Base-by-base conservation (phyloP, 805 yeast species). In the Wickerhamomyces canadensis region DNA sequence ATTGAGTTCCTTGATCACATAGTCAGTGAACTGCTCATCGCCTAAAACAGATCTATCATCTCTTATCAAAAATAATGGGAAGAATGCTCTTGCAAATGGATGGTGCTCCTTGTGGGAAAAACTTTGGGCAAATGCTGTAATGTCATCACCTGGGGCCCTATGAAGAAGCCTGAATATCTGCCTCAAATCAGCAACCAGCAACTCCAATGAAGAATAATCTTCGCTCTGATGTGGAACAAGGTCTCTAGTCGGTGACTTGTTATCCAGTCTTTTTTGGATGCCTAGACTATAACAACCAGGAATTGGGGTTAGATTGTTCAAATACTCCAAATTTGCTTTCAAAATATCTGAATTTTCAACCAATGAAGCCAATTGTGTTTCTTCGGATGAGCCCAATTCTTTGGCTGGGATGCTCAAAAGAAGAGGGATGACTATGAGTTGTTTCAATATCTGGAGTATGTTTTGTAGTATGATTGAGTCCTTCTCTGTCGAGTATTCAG, bases 21-120 rank as follows among this genome's bases (percentile, higher is more conserved):
- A 55, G 4, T 62, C 61, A 11, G 50, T 41, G 19, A 77, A 52
- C 13, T 56, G 52, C 36, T 61, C 66, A 19, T 63, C 64, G 0
- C 88, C 89, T 18, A 79, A 47, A 3, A 84, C 62, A 1, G 77
- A 62, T 36, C 69, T 70, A 53, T 81, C 79, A 49, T 81, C 84
- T 42, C 86, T 62, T 8, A 82, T 63, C 18, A 81, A 60, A 48
- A 72, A 78, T 17, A 80, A 59, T 37, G 81, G 85, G 47, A 79
- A 70, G 10, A 79, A 48, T 2, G 84, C 83, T 41, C 89, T 67
- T 2, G 80, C 69, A n/a, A 84, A 34, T 2, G 61, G 62, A 47
- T 65, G 69, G 33, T 64, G 69, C 5, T 46, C 35, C 3, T 48
- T 36, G 29, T 60, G 53, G 27, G 63, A 58, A 45, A 66, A 65